Conservation (phyloP, 2,329 filamentous ascomycete species). For the Aspergillus neotritici region DNA sequence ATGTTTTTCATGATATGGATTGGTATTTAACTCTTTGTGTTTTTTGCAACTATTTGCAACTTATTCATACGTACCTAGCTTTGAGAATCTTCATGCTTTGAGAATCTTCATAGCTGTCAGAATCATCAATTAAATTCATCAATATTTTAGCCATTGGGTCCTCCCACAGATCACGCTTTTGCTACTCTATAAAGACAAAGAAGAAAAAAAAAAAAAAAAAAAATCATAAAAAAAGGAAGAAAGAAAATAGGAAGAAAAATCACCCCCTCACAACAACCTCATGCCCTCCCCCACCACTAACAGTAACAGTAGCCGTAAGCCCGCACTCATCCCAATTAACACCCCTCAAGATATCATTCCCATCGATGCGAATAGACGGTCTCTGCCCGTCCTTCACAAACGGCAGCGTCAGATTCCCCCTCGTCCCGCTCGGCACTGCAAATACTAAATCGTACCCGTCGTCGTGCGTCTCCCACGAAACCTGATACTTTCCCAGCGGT, state of each 20-base stretch:
- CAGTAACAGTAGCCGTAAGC: constrained; percentile 15
- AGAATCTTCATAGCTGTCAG: too few species aligned
- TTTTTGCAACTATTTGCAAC: too few species aligned
- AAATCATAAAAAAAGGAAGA: constrained; percentile 12
- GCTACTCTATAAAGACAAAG: background rate
- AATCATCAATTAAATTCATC: too few species aligned
- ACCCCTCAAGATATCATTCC: constrained; percentile 12
- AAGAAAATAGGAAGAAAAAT: constrained; percentile 2
- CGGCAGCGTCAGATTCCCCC: constrained; percentile 19
- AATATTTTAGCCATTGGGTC: background rate
- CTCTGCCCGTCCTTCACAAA: constrained; percentile 15
- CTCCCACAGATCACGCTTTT: background rate
- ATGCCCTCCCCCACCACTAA: constrained; percentile 20
- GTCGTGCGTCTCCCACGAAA: constrained; percentile 12
- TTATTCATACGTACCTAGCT: too few species aligned
- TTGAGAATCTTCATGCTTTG: too few species aligned
- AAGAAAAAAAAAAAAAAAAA: constrained; percentile 2
- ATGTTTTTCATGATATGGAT: too few species aligned
- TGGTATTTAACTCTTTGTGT: too few species aligned
- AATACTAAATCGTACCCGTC: constrained; percentile 19
- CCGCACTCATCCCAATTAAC: constrained; percentile 13
- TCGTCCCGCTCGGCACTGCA: constrained; percentile 18
- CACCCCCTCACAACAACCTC: constrained; percentile 12
- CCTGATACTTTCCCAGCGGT: constrained; percentile 37
- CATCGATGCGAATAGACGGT: constrained; percentile 23